Evolutionary conservation across 495 filamentous ascomycete genomes (phyloP).

Genomic region (Thozetella sp.): DNA sequence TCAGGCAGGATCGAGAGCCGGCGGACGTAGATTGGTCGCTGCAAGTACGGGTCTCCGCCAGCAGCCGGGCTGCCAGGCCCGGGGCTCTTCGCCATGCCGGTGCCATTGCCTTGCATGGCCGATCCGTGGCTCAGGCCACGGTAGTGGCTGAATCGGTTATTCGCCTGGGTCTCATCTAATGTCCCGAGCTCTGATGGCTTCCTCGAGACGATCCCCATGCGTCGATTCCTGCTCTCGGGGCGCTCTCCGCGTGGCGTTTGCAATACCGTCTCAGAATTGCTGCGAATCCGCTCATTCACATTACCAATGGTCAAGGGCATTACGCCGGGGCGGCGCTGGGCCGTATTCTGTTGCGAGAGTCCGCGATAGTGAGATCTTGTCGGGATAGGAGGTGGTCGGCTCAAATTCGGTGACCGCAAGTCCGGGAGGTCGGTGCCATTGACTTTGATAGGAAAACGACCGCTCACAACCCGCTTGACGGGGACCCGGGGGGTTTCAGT

Average conservation of each 20-base stretch:
- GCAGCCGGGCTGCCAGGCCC: slow-evolving; percentile 58
- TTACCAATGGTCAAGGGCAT: slow-evolving; percentile 70
- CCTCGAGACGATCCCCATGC: slow-evolving; percentile 85
- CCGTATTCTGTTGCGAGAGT: slow-evolving; percentile 70
- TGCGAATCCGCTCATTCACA: slow-evolving; percentile 78
- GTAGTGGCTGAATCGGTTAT: slow-evolving; percentile 76
- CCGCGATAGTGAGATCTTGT: slow-evolving; percentile 77
- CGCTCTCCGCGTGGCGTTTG: slow-evolving; percentile 47
- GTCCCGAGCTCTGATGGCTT: slow-evolving; percentile 75
- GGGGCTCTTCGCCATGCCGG: slow-evolving; percentile 40
- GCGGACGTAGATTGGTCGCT: slow-evolving; percentile 64
- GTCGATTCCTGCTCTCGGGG: slow-evolving; percentile 54
- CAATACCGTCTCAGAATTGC: slow-evolving; percentile 85
- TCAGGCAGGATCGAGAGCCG: slow-evolving; percentile 85
- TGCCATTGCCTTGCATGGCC: slow-evolving; percentile 60
- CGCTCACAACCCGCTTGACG: slow-evolving; percentile 70
- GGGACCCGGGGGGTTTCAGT: slow-evolving; percentile 73
- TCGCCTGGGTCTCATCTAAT: slow-evolving; percentile 69
- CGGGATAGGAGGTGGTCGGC: slow-evolving; percentile 72
- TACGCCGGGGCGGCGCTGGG: slow-evolving; percentile 66
- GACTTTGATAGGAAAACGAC: slow-evolving; percentile 83
- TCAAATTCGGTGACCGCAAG: slow-evolving; percentile 64
- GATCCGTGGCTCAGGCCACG: slow-evolving; percentile 82
- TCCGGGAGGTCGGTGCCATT: slow-evolving; percentile 59
- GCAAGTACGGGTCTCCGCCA: slow-evolving; percentile 42